Percentiles rank a stretch among this genome's conserved stretches.
phyloP scores from a whole-genome alignment of 2,329 filamentous ascomycete species.

The Pyrenochaeta sp. region DNA sequence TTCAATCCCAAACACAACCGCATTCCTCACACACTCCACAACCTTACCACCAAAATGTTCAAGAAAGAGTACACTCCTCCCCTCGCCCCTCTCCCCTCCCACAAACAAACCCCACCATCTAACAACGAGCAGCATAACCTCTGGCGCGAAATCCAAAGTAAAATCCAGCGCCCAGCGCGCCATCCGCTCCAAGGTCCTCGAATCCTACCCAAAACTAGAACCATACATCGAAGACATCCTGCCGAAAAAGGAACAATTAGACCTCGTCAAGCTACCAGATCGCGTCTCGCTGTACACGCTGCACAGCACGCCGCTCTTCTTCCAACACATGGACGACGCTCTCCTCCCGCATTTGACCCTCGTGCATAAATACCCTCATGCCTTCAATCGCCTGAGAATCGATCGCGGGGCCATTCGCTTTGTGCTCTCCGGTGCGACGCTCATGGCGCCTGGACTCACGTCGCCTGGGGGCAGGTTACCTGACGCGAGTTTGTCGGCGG shows the following conservation, averaged over 20 bases:
- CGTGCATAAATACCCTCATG: slow-evolving; percentile 87
- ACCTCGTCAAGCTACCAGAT: slow-evolving; percentile 93
- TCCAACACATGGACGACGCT: slow-evolving; percentile 79
- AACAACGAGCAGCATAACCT: slow-evolving; percentile 66
- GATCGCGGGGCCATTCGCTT: slow-evolving; percentile 97
- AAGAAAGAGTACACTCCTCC: slow-evolving; percentile 43
- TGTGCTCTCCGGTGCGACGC: slow-evolving; percentile 88
- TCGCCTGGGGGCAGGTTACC: slow-evolving; percentile 83
- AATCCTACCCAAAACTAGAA: slow-evolving; percentile 84
- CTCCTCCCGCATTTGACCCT: slow-evolving; percentile 88
- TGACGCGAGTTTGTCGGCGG: slow-evolving; percentile 50
- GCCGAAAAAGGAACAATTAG: slow-evolving; percentile 91
- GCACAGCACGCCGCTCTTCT: slow-evolving; percentile 83
- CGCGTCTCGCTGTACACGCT: slow-evolving; percentile 88
- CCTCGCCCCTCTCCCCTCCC: neutral
- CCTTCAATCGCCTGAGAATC: slow-evolving; percentile 85
- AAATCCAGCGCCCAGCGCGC: slow-evolving; percentile 94
- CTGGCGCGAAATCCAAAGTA: slow-evolving; percentile 90
- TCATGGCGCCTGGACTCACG: slow-evolving; percentile 96
- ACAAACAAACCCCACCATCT: neutral
- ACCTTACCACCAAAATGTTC: slow-evolving; percentile 39
- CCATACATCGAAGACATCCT: slow-evolving; percentile 93
- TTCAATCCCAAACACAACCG: neutral
- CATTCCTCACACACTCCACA: neutral
- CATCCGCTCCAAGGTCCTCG: slow-evolving; percentile 81